These are phyloP conservation scores for Phyllachora maydis DNA, from an alignment of 2,329 filamentous ascomycete species.

Conservation along the genomic window DNA sequence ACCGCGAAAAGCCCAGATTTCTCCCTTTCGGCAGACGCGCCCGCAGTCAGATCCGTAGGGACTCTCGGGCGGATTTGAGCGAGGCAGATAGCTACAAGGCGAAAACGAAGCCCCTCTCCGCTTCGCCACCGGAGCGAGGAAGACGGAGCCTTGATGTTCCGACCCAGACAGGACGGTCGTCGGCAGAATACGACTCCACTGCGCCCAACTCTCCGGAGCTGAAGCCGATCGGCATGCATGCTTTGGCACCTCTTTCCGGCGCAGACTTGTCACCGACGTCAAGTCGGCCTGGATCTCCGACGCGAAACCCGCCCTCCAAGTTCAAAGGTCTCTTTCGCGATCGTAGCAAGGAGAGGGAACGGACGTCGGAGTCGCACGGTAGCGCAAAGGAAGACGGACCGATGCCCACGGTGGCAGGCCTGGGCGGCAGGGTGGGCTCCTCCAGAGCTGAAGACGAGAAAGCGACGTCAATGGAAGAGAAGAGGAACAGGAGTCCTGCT, in stretches of 20 bases:
- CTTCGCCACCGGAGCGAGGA: slow-evolving; percentile 12
- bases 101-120: slow-evolving; percentile 6
- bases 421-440: no score
- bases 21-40: slow-evolving; percentile 11
- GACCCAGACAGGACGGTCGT: slow-evolving; percentile 13
- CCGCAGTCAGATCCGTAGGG: slow-evolving; percentile 11
- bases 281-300: slow-evolving; percentile 43
- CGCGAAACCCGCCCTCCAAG: slow-evolving; percentile 34
- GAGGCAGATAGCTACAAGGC: slow-evolving; percentile 13
- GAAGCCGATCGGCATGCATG: slow-evolving; percentile 20
- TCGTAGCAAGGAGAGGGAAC: slow-evolving; percentile 26
- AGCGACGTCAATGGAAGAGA: no score
- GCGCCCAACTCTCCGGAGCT: slow-evolving; percentile 29
- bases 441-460: no score
- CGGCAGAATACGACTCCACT: slow-evolving; percentile 22
- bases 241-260: slow-evolving; percentile 35
- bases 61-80: slow-evolving; percentile 17
- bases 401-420: no score
- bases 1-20: slow-evolving; percentile 6
- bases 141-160: slow-evolving; percentile 28
- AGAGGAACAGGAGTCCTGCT: slow-evolving; percentile 16
- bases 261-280: slow-evolving; percentile 40
- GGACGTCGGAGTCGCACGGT: slow-evolving; percentile 11
- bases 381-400: slow-evolving; percentile 14
- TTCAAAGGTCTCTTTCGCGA: slow-evolving; percentile 35